Evolutionary conservation across 169 alveolate genomes (phyloP), one percentile per base, ranked within the genome.

Genomic region (Perkinsus marinus): DNA sequence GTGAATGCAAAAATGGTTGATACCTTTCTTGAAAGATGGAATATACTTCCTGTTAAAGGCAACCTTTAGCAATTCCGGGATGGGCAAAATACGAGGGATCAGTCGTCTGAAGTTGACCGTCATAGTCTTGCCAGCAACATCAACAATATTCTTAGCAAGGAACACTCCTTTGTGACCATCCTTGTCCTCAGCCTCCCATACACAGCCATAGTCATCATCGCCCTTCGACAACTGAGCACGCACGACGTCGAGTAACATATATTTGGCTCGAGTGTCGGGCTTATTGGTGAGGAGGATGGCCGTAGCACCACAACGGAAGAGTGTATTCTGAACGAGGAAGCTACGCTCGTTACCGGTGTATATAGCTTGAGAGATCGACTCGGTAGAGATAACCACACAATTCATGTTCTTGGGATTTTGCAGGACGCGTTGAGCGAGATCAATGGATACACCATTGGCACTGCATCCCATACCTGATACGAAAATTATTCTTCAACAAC

Each of bases 1-100:
- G 91, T 89, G 91, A 34, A 89, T 89, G 57, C 91, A 89, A n/a
- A 89, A 89, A 36, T 89, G 91, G 46, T 89, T 43, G 91, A 89
- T 89, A 47, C 91, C 39, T 47, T 89, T 89, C 91, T 89, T 89
- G 91, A 89, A 89, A 47, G 39, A 16, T 17, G 91, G 91, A 38
- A 43, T 37, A 34, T 89, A 89, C 68, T 39, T 39, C 47, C 39
- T 89, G 91, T 39, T 17, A 43, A 10, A 30, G 39, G 39, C 30
- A 5, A 43, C 39, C 47, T 89, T 89, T 34, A 37, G 68, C 57
- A 39, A 43, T 34, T 89, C 91, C 43, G 43, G 39, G 57, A 89
- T 37, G 43, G 91, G 91, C 91, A 89, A 89, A 38, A 89, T 39
- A 43, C 39, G 43, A 39, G 91, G 91, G 36, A n/a, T 47, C 39